Conservation (phyloP, 148 eudicot species). For the Fallopia convolvulus region DNA sequence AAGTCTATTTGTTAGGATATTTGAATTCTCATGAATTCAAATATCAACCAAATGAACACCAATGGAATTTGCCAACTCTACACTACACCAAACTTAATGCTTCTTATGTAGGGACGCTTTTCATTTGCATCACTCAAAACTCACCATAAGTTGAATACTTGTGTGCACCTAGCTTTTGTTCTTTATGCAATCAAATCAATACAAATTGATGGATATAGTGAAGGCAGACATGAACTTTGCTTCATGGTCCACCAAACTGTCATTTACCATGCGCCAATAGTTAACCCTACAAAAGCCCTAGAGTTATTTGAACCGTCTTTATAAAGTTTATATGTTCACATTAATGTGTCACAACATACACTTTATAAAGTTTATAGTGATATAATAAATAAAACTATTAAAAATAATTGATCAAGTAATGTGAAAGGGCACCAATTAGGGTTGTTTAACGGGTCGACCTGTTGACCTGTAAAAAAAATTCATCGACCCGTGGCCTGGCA, state of each 20-base stretch:
- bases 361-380: too few relatives aligned
- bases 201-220: neutral
- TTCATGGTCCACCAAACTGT: neutral
- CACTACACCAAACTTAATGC: neutral
- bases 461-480: too few relatives aligned
- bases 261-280: neutral
- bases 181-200: neutral
- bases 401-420: too few relatives aligned
- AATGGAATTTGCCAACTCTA: neutral
- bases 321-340: too few relatives aligned
- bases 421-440: too few relatives aligned
- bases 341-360: too few relatives aligned
- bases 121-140: constrained; percentile 2
- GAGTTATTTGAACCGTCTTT: too few relatives aligned
- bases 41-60: neutral
- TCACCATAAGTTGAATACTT: neutral
- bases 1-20: too few relatives aligned
- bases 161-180: neutral
- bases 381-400: too few relatives aligned
- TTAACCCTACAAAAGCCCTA: too few relatives aligned
- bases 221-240: neutral
- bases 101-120: neutral
- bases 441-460: too few relatives aligned
- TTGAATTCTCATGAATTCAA: neutral
- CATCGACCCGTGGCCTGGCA: too few relatives aligned